A percentile compares a stretch with the other conserved stretches of the same genome.
Evolutionary conservation across 768 basidiomycete genomes (phyloP).

Genomic region (Lactarius indigo): DNA sequence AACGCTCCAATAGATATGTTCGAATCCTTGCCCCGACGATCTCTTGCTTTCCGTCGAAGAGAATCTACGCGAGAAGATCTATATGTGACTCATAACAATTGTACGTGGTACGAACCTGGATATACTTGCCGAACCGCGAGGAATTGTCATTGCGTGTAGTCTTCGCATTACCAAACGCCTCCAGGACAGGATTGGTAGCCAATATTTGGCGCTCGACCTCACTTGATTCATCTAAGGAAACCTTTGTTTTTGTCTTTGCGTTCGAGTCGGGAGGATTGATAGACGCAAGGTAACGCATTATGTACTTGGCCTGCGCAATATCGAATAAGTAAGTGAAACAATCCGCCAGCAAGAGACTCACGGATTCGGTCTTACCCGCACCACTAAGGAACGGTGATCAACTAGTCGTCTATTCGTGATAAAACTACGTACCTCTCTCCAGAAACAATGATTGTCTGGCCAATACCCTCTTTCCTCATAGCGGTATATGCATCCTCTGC

Average conservation of each 20-base stretch:
- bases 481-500: slow-evolving; percentile 98
- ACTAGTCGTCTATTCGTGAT: slow-evolving; percentile 21
- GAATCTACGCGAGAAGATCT: slow-evolving; percentile 57
- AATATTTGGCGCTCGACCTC: slow-evolving; percentile 97
- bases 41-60: slow-evolving; percentile 93
- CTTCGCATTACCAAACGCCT: slow-evolving; percentile 99
- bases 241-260: slow-evolving; percentile 62
- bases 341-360: slow-evolving; percentile 35
- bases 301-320: slow-evolving; percentile 80
- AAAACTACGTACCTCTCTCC: slow-evolving; percentile 77
- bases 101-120: slow-evolving; percentile 67
- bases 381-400: slow-evolving; percentile 54
- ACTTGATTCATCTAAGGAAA: slow-evolving; percentile 78
- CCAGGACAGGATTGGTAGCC: slow-evolving; percentile 98
- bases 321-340: slow-evolving; percentile 10
- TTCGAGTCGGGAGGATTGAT: slow-evolving; percentile 79
- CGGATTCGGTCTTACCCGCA: slow-evolving; percentile 98
- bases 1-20: slow-evolving; percentile 96
- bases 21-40: slow-evolving; percentile 99
- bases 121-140: slow-evolving; percentile 98
- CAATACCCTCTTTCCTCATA: slow-evolving; percentile 90
- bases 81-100: background rate
- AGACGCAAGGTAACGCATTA: slow-evolving; percentile 98
- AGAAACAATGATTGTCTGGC: slow-evolving; percentile 98
- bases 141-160: slow-evolving; percentile 99